These are phyloP conservation scores for Tephrocybe sp. DNA, from an alignment of 768 basidiomycete genomes.

Conservation along the genomic window DNA sequence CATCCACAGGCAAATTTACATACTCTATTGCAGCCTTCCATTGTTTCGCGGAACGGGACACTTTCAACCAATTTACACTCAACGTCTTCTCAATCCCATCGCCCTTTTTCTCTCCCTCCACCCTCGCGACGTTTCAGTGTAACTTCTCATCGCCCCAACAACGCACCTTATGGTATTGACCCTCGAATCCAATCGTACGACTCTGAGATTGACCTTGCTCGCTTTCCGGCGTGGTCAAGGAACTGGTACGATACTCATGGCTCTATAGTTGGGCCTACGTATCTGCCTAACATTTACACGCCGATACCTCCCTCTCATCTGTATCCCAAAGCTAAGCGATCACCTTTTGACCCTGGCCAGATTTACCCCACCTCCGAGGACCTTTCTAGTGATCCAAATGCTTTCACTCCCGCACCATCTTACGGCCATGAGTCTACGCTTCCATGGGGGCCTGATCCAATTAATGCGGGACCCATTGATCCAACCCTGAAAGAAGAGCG, in stretches of 20 bases:
- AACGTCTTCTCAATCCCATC: slow-evolving; percentile 20
- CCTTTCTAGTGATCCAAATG: slow-evolving; percentile 30
- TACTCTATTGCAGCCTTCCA: slow-evolving; percentile 34
- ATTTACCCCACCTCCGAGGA: slow-evolving; percentile 19
- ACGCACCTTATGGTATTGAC: slow-evolving; percentile 18
- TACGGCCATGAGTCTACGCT: slow-evolving; percentile 41
- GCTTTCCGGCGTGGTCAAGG: slow-evolving; percentile 63
- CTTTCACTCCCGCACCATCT: slow-evolving; percentile 29
- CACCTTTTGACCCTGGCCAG: slow-evolving; percentile 35
- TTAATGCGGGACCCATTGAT: slow-evolving; percentile 40
- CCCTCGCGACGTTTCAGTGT: slow-evolving; percentile 27
- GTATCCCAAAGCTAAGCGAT: slow-evolving; percentile 17
- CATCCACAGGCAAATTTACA: slow-evolving; percentile 22
- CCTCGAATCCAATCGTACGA: slow-evolving; percentile 23
- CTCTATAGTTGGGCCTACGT: slow-evolving; percentile 16
- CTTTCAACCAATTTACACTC: slow-evolving; percentile 35
- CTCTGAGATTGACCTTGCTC: slow-evolving; percentile 55
- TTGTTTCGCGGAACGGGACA: slow-evolving; percentile 42
- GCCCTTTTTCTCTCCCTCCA: slow-evolving; percentile 50
- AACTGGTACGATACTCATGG: slow-evolving; percentile 49
- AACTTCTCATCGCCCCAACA: slow-evolving; percentile 17
- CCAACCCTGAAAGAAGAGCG: slow-evolving; percentile 62
- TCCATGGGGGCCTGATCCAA: slow-evolving; percentile 52
- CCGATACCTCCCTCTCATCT: slow-evolving; percentile 25
- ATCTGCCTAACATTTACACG: slow-evolving; percentile 27